Base-by-base conservation (phyloP, 169 alveolate species). In the Cystoisospora suis region DNA sequence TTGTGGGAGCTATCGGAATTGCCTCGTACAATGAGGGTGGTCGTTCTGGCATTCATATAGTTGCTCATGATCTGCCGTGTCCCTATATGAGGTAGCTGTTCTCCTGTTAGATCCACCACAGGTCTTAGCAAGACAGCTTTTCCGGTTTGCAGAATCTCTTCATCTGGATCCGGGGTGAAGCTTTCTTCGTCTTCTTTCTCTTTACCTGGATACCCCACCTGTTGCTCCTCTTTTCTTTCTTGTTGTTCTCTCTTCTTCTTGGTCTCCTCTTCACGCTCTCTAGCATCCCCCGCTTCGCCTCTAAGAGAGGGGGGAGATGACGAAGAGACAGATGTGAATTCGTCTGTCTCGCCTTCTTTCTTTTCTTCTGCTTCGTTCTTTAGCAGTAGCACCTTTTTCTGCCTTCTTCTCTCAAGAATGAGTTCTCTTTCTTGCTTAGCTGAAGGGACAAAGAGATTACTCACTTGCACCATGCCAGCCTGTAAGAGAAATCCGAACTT, bases 51-150 rank as follows among this genome's bases (percentile, higher is more conserved):
- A 36, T 65, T 86, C 61, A 86, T 42, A 38, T 86, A 86, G 47
- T 86, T 86, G 58, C 81, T 59, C 70, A 86, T 65, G 75, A 86
- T 49, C 17, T n/a, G 45, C 59, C 75, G 81, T 7, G 90, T 86
- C 32, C 90, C 90, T 17, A 86, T 86, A 0, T 40, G 27, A 23
- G 75, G 34, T 32, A 65, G 23, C 5, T 86, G 85, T 9, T 27
- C 56, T 36, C 90, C 90, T 23, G 59, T 83, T 3, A 46, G 38
- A n/a, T 59, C 56, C 34, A 59, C 56, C 32, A 69, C 85, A 38
- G 90, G 90, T 3, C 79, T 40, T 32, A 86, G 75, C 75, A 86
- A 34, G 47, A 86, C 81, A 2, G 83, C 90, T 20, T 86, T 44
- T 36, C 77, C 70, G 45, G n/a, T 17, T 23, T n/a, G n/a, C n/a